Base-by-base conservation (phyloP, 768 basidiomycete genomes). In the Stropharia rugosoannulata region DNA sequence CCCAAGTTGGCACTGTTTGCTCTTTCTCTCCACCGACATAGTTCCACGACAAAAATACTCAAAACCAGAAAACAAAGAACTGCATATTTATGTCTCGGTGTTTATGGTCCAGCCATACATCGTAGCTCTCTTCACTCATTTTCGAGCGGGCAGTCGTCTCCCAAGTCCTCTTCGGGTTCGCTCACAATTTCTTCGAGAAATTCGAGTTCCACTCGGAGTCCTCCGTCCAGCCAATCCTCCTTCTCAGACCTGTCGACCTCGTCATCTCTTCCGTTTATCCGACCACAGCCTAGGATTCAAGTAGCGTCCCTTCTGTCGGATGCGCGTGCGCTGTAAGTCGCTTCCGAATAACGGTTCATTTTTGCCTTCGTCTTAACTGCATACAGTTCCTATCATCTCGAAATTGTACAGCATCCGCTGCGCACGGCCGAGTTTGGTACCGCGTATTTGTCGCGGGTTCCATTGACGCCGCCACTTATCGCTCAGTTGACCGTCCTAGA, bases 321-420 rank as follows among this genome's bases (percentile, higher is more conserved):
- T 52, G 70, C 78, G 52, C 81, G 78, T 58, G 77, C 73, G 52
- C 81, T 82, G 85, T 84, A 69, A 62, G 71, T 62, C 56, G 58
- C 47, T 15, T 22, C 22, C 50, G 35, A 22, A 16, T 5, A 29
- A 44, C 19, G 22, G 50, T 39, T 27, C 10, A 46, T 29, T 25
- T 16, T n/a, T 27, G 15, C 12, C 16, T 19, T 18, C 19, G 22
- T 46, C 43, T 60, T 29, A 22, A 47, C 54, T 41, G 46, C 39
- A 35, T 32, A 41, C 63, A 86, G 85, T 70, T 75, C 83, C 0
- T 96, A 95, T 68, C 82, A 87, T 46, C 85, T 97, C 15, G 86
- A 90, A 66, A 84, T 95, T 56, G 80, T 94, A 25, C 94, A 97
- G 64, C 87, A 95, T 57, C 94, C 94, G 9, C 79, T 82, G 59